Base-by-base conservation (phyloP, 257 asterid species). In the Fraxinus excelsior region DNA sequence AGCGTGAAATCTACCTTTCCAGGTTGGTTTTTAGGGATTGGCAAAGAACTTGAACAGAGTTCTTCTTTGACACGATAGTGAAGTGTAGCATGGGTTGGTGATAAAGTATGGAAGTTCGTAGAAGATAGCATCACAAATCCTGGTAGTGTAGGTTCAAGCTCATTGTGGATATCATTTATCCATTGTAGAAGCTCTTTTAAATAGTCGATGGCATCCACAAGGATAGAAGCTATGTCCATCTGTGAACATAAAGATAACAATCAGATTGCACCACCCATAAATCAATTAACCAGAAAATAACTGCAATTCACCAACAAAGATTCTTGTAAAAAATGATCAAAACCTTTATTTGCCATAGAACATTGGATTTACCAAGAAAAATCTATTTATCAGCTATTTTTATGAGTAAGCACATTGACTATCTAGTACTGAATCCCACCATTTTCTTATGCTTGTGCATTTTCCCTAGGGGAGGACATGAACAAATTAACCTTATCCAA, bases 171-270 rank as follows among this genome's bases (percentile, higher is more conserved):
- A 80, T 91, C 96, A 73, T 90, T 93, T 71, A 91, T 91, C 73
- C 92, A 86, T 86, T 91, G 97, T 86, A 93, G 78, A 40, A 91
- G 93, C 81, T 91, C 97, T 85, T 91, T 91, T 74, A 91, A 79
- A 85, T 93, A 93, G 80, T 93, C 97, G 35, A 93, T 91, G 32
- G 97, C 97, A 75, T 91, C 97, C 75, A 97, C 97, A 34, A 93
- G 86, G 77, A 93, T 91, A 19, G 97, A 91, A 80, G 97, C 97
- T 84, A 96, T 87, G 85, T 93, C 97, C 97, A 93, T 93, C 97
- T 93, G 65, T 56, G 34, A 70, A 78, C 71, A 66, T 49, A 72
- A 44, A 31, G 25, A 69, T 19, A 53, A 44, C 11, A 80, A 75
- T 70, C 26, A 80, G 75, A 38, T 29, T 10, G 7, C 26, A 70